Percentiles rank a stretch among this genome's conserved stretches.
phyloP scores from a whole-genome alignment of 2,329 filamentous ascomycete species.

The Pseudocercospora pini-densiflorae region DNA sequence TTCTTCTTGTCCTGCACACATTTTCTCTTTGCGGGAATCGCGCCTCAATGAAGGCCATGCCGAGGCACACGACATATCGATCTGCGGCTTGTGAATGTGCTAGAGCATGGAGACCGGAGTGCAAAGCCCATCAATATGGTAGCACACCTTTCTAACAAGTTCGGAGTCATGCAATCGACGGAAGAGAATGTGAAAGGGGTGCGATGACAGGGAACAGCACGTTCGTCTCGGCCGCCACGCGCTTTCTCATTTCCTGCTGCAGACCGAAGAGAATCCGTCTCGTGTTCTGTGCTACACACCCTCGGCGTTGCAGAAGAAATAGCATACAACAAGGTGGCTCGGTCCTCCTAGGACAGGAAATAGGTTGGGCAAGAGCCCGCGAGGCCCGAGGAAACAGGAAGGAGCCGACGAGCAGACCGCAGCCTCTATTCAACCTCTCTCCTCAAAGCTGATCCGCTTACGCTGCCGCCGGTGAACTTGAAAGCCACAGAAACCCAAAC shows the following conservation, averaged over 20 bases:
- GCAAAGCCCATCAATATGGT: background rate
- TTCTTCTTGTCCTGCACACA: background rate
- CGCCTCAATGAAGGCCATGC: background rate
- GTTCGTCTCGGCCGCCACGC: background rate
- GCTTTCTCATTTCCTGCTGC: background rate
- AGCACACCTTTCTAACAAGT: background rate
- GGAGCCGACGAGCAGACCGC: background rate
- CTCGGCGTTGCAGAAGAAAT: background rate
- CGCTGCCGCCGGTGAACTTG: background rate
- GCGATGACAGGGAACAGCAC: background rate
- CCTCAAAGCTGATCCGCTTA: too few species aligned
- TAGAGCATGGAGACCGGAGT: background rate
- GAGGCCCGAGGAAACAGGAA: background rate
- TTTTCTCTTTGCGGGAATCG: background rate
- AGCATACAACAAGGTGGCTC: background rate
- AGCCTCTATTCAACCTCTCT: too few species aligned
- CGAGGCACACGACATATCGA: background rate
- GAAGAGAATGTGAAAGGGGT: background rate
- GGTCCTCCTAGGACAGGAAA: background rate
- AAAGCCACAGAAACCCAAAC: background rate
- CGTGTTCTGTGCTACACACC: background rate
- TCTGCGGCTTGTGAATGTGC: background rate
- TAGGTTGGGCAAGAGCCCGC: background rate
- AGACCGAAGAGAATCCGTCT: background rate
- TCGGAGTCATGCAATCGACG: background rate